Evolutionary conservation across 2,329 filamentous ascomycete genomes (phyloP).

Genomic region (Colletotrichum sidae): DNA sequence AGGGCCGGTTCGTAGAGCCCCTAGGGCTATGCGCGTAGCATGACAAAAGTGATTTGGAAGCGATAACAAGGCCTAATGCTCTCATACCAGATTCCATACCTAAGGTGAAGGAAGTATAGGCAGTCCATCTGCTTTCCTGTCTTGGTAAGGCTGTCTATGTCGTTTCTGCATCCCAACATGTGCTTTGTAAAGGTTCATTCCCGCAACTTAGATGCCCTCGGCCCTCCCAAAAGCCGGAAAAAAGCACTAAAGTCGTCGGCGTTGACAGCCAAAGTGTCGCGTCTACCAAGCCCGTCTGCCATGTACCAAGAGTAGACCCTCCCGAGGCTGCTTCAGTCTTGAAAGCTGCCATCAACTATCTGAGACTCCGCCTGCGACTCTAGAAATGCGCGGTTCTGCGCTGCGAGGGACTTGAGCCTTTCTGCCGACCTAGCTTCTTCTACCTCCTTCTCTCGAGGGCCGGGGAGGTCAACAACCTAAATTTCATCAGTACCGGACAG

Average conservation of each 20-base stretch:
- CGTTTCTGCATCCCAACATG: constrained; percentile 13
- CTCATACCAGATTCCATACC: neutral
- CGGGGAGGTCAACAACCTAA: constrained; percentile 42
- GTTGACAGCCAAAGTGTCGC: no score
- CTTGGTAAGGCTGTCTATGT: constrained; percentile 27
- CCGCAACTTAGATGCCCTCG: no score
- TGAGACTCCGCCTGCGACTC: no score
- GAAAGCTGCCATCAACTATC: no score
- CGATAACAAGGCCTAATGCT: constrained; percentile 8
- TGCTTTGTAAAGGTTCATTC: constrained; percentile 7
- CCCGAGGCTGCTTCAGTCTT: no score
- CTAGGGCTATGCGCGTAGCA: constrained; percentile 13
- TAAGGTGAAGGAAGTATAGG: neutral
- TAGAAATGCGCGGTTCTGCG: constrained; percentile 8
- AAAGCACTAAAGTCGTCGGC: no score
- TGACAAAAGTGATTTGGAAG: constrained; percentile 33
- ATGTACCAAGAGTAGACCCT: no score
- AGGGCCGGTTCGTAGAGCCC: constrained; percentile 3
- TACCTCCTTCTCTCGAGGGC: constrained; percentile 35
- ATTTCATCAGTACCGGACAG: neutral
- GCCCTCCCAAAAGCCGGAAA: no score
- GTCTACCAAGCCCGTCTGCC: no score
- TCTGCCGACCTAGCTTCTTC: constrained; percentile 13
- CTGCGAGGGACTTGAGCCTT: constrained; percentile 15
- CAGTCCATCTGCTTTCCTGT: neutral